These are phyloP conservation scores for Diaporthe citrichinensis DNA, from an alignment of 2,329 filamentous ascomycete genomes.

Conservation along the genomic window DNA sequence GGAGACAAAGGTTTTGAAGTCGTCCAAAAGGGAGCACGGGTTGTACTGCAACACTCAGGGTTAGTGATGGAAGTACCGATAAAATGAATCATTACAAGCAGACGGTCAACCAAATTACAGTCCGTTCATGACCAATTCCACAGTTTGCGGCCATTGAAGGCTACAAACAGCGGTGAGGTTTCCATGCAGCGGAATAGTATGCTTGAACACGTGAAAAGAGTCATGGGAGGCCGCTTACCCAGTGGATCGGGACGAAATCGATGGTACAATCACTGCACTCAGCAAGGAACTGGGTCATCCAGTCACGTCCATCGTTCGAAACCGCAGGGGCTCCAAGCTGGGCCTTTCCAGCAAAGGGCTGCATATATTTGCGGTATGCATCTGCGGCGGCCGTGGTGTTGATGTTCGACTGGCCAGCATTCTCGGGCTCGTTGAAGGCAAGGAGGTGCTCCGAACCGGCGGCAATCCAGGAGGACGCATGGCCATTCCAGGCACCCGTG, in stretches of 20 bases:
- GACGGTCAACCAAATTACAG: not conserved
- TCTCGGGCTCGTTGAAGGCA: conserved; percentile 47
- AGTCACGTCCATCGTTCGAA: conserved; percentile 61
- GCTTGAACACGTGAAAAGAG: too few species aligned
- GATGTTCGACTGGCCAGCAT: conserved; percentile 45
- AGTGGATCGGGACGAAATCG: conserved; percentile 62
- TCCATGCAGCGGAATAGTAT: too few species aligned
- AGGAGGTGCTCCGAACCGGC: conserved; percentile 44
- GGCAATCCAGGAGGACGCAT: conserved; percentile 33
- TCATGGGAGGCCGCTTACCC: conserved; percentile 44
- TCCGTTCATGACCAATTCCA: not conserved
- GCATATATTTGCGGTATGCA: conserved; percentile 58
- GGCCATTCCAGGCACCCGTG: conserved; percentile 42
- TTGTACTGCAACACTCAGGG: conserved; percentile 51
- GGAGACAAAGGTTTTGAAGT: conserved; percentile 59
- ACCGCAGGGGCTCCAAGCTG: conserved; percentile 62
- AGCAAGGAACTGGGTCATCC: conserved; percentile 59
- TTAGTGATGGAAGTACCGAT: not conserved
- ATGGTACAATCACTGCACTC: conserved; percentile 58
- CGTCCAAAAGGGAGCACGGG: conserved; percentile 50
- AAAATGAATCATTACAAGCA: not conserved
- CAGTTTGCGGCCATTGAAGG: not conserved
- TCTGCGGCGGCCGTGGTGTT: conserved; percentile 52
- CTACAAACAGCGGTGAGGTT: not conserved
- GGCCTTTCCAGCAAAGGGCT: conserved; percentile 59